Evolutionary conservation across 345 rosid species (phyloP).

Genomic region (Euphorbia peplus): DNA sequence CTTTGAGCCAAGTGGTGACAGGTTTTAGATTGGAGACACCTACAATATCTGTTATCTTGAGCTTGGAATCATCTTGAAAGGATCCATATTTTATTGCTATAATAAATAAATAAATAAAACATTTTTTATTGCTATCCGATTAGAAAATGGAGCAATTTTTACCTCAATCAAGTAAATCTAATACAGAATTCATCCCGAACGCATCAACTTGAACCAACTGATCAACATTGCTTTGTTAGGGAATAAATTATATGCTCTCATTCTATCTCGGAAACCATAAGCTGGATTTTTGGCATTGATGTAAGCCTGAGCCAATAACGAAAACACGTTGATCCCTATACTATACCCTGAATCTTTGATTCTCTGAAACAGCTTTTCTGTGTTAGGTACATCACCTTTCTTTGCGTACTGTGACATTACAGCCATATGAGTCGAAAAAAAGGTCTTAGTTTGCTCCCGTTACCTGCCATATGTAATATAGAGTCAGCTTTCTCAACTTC

Average conservation of each 20-base stretch:
- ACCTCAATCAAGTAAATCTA: constrained; percentile 52
- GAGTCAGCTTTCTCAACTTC: constrained; percentile 21
- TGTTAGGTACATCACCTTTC: constrained; percentile 17
- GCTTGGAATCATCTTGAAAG: too few relatives aligned
- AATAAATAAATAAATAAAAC: too few relatives aligned
- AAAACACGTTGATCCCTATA: constrained; percentile 1
- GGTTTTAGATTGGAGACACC: too few relatives aligned
- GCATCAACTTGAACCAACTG: constrained; percentile 51
- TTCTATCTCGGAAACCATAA: constrained; percentile 74
- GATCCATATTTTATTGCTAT: too few relatives aligned
- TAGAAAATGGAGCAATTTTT: background rate
- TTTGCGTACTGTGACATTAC: constrained; percentile 22
- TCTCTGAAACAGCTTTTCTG: constrained; percentile 15
- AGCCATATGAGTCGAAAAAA: background rate
- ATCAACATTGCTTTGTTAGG: constrained; percentile 45
- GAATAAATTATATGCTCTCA: constrained; percentile 68
- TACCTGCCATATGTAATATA: constrained; percentile 5
- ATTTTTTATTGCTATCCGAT: too few relatives aligned
- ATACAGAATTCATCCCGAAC: constrained; percentile 52
- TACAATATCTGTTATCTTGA: too few relatives aligned
- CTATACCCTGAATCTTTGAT: constrained; percentile 11
- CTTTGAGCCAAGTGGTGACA: too few relatives aligned
- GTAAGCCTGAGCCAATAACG: constrained; percentile 19
- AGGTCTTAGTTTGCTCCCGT: constrained; percentile 8
- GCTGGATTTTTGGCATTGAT: constrained; percentile 42